These are phyloP conservation scores for Penicillium antarcticum DNA, from an alignment of 495 filamentous ascomycete genomes.

Conservation along the genomic window DNA sequence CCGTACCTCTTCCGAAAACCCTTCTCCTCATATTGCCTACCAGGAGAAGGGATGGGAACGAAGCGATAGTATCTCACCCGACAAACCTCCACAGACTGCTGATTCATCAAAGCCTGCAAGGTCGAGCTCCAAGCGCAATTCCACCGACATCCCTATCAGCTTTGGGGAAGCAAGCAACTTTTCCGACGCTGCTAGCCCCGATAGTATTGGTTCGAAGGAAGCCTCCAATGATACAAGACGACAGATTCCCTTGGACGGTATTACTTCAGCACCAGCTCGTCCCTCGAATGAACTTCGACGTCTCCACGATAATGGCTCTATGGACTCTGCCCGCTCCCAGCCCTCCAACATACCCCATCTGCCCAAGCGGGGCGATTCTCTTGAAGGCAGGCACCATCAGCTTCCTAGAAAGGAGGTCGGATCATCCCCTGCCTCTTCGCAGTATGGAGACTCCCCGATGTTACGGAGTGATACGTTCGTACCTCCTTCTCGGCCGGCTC, in stretches of 20 bases:
- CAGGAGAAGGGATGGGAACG: constrained; percentile 77
- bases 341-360: constrained; percentile 28
- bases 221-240: background rate
- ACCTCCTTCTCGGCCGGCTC: constrained; percentile 29
- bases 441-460: constrained; percentile 49
- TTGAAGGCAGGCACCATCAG: constrained; percentile 38
- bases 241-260: constrained; percentile 20
- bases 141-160: constrained; percentile 47
- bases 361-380: constrained; percentile 58
- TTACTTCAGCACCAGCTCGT: constrained; percentile 26
- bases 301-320: constrained; percentile 36
- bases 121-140: constrained; percentile 59
- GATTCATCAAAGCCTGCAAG: constrained; percentile 57
- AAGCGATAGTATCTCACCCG: constrained; percentile 33
- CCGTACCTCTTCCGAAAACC: constrained; percentile 24
- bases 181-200: constrained; percentile 31
- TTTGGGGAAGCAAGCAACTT: constrained; percentile 31
- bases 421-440: constrained; percentile 23
- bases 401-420: constrained; percentile 34
- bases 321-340: constrained; percentile 36
- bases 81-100: constrained; percentile 60
- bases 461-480: constrained; percentile 51
- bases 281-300: constrained; percentile 39
- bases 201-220: constrained; percentile 28
- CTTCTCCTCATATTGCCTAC: constrained; percentile 85